Base-by-base conservation (phyloP, 2,329 filamentous ascomycete species). In the Diaporthe caulivora region DNA sequence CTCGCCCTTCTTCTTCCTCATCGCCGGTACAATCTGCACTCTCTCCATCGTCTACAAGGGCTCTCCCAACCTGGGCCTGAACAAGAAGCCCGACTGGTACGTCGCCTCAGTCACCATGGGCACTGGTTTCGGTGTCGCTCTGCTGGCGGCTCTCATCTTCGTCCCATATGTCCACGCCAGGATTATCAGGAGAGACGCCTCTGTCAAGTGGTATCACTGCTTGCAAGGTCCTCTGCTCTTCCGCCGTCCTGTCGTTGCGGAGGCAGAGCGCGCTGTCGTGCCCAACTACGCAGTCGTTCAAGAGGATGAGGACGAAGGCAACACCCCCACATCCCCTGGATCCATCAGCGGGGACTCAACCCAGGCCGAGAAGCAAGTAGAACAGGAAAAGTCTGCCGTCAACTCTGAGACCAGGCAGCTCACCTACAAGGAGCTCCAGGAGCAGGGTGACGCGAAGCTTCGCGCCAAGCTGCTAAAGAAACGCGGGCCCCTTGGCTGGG, bases 31-130 rank as follows among this genome's bases (percentile, higher is more conserved):
- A 73, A 84, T 95, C 78, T 94, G 92, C 84, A 93, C 93, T 0
- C 87, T 95, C 7, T 94, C 92, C 55, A 91, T 95, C 78, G 93
- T 95, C 77, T 95, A 94, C 88, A 95, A 95, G 87, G 93, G 93
- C 42, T 94, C 93, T 13, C 92, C 93, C 31, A 91, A 86, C 74
- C 87, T 94, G 40, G 87, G 88, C 29, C 85, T 94, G 37, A 86
- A 84, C 84, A 89, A 92, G 83, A 93, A 92, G 86, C 91, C 93
- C 1, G 82, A 82, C 11, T 91, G 89, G 88, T 95, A 90, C 79
- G 89, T 95, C 75, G 92, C 87, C 15, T 83, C 88, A 18, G 92
- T 94, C 75, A 92, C 91, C 24, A 79, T 94, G 74, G 92, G 92
- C 53, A 87, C 86, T 47, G 92, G 92, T 75, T 85, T 82, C 60